Conservation (phyloP, 1,284 basidiomycete genomes). For the Papiliotrema flavescens region DNA sequence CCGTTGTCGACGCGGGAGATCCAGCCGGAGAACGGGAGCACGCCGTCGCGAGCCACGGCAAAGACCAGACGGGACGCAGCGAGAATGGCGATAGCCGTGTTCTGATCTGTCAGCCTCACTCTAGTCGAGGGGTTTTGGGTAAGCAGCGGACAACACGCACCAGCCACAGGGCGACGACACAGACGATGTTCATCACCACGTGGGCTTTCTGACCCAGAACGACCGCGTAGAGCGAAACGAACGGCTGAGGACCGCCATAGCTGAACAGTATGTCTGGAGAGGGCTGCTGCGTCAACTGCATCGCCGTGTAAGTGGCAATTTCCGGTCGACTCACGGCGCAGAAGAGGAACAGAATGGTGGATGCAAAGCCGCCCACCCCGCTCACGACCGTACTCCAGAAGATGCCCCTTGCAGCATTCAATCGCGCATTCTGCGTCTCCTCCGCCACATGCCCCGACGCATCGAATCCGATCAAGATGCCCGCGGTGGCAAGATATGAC, state of each 20-base stretch:
- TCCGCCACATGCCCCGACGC: constrained; percentile 84
- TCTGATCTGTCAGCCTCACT: constrained; percentile 58
- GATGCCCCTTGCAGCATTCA: constrained; percentile 74
- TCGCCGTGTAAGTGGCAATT: too few relatives aligned
- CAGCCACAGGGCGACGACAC: constrained; percentile 54
- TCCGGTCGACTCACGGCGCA: constrained; percentile 58
- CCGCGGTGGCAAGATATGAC: constrained; percentile 75
- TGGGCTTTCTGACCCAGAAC: constrained; percentile 72
- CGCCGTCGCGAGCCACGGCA: constrained; percentile 81
- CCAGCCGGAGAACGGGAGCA: constrained; percentile 67
- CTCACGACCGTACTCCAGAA: constrained; percentile 69
- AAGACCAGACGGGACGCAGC: constrained; percentile 79
- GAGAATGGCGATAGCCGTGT: constrained; percentile 75
- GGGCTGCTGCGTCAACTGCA: constrained; percentile 49
- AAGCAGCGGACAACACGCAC: not conserved
- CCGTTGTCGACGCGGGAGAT: constrained; percentile 63
- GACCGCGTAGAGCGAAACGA: constrained; percentile 73
- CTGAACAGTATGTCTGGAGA: constrained; percentile 68
- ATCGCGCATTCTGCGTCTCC: constrained; percentile 80
- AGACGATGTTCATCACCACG: constrained; percentile 77
- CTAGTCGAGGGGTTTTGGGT: not conserved
- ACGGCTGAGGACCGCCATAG: constrained; percentile 75
- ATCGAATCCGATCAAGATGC: constrained; percentile 79
- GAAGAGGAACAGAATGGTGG: constrained; percentile 76
- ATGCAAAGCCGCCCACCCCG: constrained; percentile 67